Conservation (phyloP, 805 yeast genomes). For the Zygotorulaspora florentina region DNA sequence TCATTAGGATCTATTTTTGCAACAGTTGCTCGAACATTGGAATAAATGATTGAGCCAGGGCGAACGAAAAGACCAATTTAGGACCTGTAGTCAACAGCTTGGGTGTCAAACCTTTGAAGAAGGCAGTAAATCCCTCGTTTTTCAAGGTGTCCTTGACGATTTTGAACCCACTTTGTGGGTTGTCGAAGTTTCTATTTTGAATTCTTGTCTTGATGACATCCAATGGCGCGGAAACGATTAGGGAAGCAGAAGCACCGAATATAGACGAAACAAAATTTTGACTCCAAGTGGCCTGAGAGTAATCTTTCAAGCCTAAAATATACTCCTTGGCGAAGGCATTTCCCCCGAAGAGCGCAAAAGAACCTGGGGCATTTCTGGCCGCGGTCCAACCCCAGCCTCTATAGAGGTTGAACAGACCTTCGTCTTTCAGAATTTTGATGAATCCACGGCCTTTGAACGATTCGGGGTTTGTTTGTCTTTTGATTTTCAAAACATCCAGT, state of each 20-base stretch:
- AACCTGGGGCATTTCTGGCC: conserved; percentile 99
- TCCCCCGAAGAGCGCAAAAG: conserved; percentile 96
- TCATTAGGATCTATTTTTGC: conserved; percentile 23
- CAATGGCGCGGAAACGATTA: conserved; percentile 94
- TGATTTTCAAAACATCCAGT: conserved; percentile 92
- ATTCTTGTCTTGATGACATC: conserved; percentile 98
- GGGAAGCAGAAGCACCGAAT: conserved; percentile 93
- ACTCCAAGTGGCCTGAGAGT: conserved; percentile 86
- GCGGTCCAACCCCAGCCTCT: conserved; percentile 99
- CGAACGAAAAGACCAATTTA: conserved; percentile 95
- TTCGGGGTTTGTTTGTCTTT: conserved; percentile 99
- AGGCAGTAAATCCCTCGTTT: conserved; percentile 84
- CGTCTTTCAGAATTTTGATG: conserved; percentile 77
- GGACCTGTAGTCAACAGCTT: conserved; percentile 97
- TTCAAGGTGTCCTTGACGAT: conserved; percentile 89
- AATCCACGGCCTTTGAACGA: conserved; percentile 98
- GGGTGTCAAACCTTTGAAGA: conserved; percentile 96
- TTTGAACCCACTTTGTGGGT: conserved; percentile 89
- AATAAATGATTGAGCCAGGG: conserved; percentile 92
- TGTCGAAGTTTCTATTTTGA: conserved; percentile 92
- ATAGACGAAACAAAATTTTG: conserved; percentile 95
- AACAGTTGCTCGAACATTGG: conserved; percentile 87
- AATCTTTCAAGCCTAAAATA: conserved; percentile 79
- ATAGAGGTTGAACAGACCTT: conserved; percentile 81
- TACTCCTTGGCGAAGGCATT: conserved; percentile 98